Percentiles rank a stretch among this genome's conserved stretches.
Conservation (phyloP, 352 stramenopile genomes). For the Elongisporangium undulatum region DNA sequence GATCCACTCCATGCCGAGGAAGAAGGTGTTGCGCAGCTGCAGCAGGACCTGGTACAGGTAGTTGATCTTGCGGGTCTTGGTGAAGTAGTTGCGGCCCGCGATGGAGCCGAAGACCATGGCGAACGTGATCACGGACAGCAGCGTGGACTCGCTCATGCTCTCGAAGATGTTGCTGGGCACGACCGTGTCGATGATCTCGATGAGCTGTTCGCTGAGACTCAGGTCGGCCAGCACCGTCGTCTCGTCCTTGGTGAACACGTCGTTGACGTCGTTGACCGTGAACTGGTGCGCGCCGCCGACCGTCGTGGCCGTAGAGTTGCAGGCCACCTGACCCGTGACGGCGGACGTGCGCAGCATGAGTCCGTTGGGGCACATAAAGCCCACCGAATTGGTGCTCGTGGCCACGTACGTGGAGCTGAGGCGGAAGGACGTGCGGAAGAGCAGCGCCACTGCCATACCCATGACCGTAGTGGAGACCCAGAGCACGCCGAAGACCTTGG, state of each 20-base stretch:
- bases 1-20: conserved; percentile 63
- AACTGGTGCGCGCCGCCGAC: conserved; percentile 21
- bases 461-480: conserved; percentile 45
- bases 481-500: conserved; percentile 53
- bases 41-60: conserved; percentile 64
- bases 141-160: conserved; percentile 36
- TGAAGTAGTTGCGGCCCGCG: conserved; percentile 52
- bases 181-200: conserved; percentile 48
- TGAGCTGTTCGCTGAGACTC: conserved; percentile 54
- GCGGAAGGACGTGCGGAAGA: conserved; percentile 56
- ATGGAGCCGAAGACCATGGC: conserved; percentile 61
- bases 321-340: conserved; percentile 22
- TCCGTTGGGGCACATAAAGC: conserved; percentile 46
- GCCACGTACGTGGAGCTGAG: conserved; percentile 11
- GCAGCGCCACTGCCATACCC: conserved; percentile 48
- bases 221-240: conserved; percentile 32
- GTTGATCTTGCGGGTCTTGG: conserved; percentile 49
- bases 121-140: conserved; percentile 67
- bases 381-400: conserved; percentile 26
- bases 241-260: conserved; percentile 41
- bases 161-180: conserved; percentile 65
- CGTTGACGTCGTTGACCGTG: conserved; percentile 40
- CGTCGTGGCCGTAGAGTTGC: conserved; percentile 14
- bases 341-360: conserved; percentile 18
- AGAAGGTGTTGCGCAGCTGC: conserved; percentile 70